Conservation (phyloP, 257 asterid species). For the Gardenia jasminoides region DNA sequence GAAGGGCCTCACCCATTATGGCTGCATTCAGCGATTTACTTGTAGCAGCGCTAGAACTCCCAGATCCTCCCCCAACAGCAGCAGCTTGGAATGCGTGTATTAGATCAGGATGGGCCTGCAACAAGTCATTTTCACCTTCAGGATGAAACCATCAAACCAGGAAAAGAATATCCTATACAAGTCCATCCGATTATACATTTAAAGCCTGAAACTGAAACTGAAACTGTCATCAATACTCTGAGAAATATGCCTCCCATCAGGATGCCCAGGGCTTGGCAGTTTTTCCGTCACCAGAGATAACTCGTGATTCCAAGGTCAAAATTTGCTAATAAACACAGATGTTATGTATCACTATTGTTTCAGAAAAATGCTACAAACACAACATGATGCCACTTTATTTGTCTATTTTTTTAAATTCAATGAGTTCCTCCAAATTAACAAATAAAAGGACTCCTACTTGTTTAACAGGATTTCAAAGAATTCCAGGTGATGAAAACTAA, state of each 20-base stretch:
- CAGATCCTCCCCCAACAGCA: constrained; percentile 41
- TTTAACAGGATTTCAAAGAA: background rate
- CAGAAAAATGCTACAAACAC: background rate
- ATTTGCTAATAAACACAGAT: too few relatives aligned
- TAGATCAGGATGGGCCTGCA: constrained; percentile 85
- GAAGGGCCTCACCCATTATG: constrained; percentile 45
- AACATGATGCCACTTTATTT: background rate
- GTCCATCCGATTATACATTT: background rate
- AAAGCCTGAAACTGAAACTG: background rate
- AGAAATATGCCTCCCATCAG: background rate
- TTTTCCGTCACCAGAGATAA: background rate
- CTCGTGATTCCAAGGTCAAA: background rate
- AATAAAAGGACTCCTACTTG: background rate
- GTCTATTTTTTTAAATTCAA: background rate
- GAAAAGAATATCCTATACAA: background rate
- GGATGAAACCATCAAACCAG: background rate
- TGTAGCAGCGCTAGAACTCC: constrained; percentile 24
- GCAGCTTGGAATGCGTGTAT: constrained; percentile 85
- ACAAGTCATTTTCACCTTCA: constrained; percentile 3
- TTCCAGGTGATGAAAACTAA: background rate
- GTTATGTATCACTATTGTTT: too few relatives aligned
- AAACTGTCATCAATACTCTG: background rate
- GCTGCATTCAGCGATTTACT: constrained; percentile 49
- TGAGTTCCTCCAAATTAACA: background rate
- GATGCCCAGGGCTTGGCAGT: background rate